Evolutionary conservation across 1,284 basidiomycete genomes (phyloP).

Genomic region (Naganishia cerealis): DNA sequence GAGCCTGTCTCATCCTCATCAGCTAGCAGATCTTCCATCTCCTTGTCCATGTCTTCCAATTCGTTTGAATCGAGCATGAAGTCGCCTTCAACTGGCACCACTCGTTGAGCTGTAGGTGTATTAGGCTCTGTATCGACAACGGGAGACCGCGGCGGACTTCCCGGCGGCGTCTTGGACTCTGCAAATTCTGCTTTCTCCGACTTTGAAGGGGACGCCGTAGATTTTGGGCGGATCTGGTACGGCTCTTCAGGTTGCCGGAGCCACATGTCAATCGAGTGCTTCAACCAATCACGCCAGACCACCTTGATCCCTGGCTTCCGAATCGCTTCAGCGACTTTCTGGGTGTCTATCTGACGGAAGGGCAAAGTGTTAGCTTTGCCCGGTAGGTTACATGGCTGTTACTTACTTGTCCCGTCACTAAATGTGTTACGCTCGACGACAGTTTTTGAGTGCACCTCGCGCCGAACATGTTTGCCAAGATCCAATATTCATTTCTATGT

Average conservation of each 20-base stretch:
- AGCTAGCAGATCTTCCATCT: slow-evolving; percentile 32
- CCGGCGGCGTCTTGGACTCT: slow-evolving; percentile 12
- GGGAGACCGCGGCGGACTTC: slow-evolving; percentile 16
- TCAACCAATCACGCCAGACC: slow-evolving; percentile 86
- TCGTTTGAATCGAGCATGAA: slow-evolving; percentile 20
- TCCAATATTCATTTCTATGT: slow-evolving; percentile 76
- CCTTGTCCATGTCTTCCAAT: slow-evolving; percentile 31
- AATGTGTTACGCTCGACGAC: slow-evolving; percentile 73
- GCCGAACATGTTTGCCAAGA: slow-evolving; percentile 81
- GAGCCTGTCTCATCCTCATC: slow-evolving; percentile 30
- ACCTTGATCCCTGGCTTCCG: slow-evolving; percentile 70
- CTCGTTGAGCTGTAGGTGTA: slow-evolving; percentile 7
- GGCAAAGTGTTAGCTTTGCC: slow-evolving; percentile 20
- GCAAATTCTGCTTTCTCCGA: neutral
- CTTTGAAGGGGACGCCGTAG: neutral
- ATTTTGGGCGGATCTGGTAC: slow-evolving; percentile 22
- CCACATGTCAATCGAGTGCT: slow-evolving; percentile 81
- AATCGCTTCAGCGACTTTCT: slow-evolving; percentile 80
- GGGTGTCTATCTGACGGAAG: slow-evolving; percentile 69
- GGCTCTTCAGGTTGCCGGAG: slow-evolving; percentile 44
- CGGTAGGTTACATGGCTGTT: slow-evolving; percentile 24
- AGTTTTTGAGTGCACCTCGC: slow-evolving; percentile 75
- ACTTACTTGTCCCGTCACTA: slow-evolving; percentile 79
- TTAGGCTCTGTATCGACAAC: slow-evolving; percentile 1
- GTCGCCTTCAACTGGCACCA: slow-evolving; percentile 9